A percentile compares a stretch with the other conserved stretches of the same genome.
phyloP scores from a whole-genome alignment of 441 rosid species.

The Biscutella laevigata region DNA sequence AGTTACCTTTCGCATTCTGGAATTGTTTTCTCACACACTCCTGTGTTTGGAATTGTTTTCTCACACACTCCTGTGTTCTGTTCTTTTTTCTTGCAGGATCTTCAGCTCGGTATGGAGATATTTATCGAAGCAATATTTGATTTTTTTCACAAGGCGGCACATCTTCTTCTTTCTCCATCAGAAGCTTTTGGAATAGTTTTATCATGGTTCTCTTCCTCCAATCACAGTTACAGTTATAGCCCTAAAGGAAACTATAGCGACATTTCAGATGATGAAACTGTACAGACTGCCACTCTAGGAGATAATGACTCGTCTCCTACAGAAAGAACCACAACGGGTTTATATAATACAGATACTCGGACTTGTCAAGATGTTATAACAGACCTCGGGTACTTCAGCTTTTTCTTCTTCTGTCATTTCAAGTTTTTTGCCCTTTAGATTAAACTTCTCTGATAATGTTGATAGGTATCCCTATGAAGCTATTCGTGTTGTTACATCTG shows the following conservation, averaged over 20 bases:
- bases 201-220: conserved; percentile 45
- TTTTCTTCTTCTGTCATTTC: no score
- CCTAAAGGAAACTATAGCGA: conserved; percentile 16
- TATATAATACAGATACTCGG: conserved; percentile 75
- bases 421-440: neutral
- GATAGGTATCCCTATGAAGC: conserved; percentile 90
- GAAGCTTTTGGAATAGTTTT: conserved; percentile 33
- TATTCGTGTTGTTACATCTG: conserved; percentile 72
- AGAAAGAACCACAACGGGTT: conserved; percentile 38
- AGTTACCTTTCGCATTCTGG: neutral
- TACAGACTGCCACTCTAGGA: conserved; percentile 48
- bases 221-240: conserved; percentile 4
- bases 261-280: conserved; percentile 26
- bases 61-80: neutral
- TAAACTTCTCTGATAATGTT: conserved; percentile 4
- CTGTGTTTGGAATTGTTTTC: no score
- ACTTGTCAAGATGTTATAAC: conserved; percentile 94
- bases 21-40: no score
- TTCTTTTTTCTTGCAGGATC: conserved; percentile 63
- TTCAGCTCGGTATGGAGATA: conserved; percentile 82
- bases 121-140: conserved; percentile 70
- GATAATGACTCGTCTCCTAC: conserved; percentile 41
- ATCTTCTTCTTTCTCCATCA: conserved; percentile 68
- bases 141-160: conserved; percentile 62
- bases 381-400: conserved; percentile 99